These are phyloP conservation scores for Russula sp. DNA, from an alignment of 768 basidiomycete species.

Conservation along the genomic window DNA sequence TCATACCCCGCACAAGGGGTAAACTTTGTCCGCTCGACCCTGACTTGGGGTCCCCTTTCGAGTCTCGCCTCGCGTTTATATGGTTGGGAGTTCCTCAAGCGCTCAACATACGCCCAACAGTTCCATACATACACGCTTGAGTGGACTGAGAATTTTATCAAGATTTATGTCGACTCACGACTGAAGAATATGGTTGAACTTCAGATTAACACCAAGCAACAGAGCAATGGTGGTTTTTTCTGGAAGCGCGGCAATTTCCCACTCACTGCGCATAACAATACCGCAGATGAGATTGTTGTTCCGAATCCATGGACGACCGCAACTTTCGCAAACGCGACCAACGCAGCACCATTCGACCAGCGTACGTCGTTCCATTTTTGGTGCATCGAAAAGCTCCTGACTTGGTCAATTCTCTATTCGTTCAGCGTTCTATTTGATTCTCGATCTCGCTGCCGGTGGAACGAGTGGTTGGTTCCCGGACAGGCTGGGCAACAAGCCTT, in stretches of 20 bases:
- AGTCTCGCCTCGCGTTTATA: conserved; percentile 43
- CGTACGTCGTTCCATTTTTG: conserved; percentile 33
- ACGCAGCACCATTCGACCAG: conserved; percentile 57
- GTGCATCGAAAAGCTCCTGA: conserved; percentile 6
- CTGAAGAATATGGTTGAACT: conserved; percentile 53
- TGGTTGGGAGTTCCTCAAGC: conserved; percentile 47
- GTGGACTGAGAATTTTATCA: conserved; percentile 57
- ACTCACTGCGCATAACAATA: conserved; percentile 45
- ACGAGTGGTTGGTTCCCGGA: conserved; percentile 70
- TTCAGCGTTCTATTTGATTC: conserved; percentile 73
- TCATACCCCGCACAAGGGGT: conserved; percentile 44
- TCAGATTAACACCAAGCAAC: conserved; percentile 39
- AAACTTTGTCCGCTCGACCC: conserved; percentile 51
- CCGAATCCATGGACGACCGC: conserved; percentile 50
- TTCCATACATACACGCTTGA: conserved; percentile 58
- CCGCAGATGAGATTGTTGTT: conserved; percentile 41
- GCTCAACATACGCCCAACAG: conserved; percentile 44
- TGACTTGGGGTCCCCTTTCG: conserved; percentile 66
- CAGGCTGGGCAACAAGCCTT: conserved; percentile 59
- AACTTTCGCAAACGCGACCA: conserved; percentile 38
- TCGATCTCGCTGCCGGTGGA: conserved; percentile 77
- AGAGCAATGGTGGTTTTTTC: conserved; percentile 45
- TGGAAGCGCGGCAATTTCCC: conserved; percentile 55
- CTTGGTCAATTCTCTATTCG: conserved; percentile 17
- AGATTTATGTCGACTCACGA: conserved; percentile 52